Conservation (phyloP, 306 rosid genomes). For the Ziziphus jujuba region DNA sequence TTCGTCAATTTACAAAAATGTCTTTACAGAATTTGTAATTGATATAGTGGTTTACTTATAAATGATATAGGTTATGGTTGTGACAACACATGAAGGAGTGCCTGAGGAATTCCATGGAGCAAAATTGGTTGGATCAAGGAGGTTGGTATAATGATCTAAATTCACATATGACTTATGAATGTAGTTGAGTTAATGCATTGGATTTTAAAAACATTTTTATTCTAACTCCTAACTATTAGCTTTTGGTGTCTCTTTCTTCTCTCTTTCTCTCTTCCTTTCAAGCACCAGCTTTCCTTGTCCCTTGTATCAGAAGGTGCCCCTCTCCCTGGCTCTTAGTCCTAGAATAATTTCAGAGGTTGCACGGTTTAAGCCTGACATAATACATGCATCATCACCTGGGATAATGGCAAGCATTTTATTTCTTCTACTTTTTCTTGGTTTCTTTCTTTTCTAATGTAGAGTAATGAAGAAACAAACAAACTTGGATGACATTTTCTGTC, state of each 20-base stretch:
- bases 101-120: constrained; percentile 95
- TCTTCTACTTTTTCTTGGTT: not conserved
- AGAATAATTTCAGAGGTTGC: constrained; percentile 97
- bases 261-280: not conserved
- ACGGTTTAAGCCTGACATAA: constrained; percentile 94
- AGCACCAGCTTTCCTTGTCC: constrained; percentile 88
- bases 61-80: constrained; percentile 78
- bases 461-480: not conserved
- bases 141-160: constrained; percentile 42
- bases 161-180: not conserved
- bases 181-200: not conserved
- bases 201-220: constrained; percentile 1
- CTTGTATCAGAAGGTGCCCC: constrained; percentile 94
- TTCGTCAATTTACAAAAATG: not conserved
- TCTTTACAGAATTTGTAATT: not conserved
- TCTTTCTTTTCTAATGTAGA: not conserved
- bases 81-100: constrained; percentile 96
- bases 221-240: constrained; percentile 4
- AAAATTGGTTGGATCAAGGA: constrained; percentile 79
- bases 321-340: constrained; percentile 97
- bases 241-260: constrained; percentile 8
- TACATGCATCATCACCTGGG: constrained; percentile 98
- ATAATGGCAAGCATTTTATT: constrained; percentile 63
- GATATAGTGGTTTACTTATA: constrained; percentile 25
- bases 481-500: constrained; percentile 23